Conservation (phyloP, 2,329 filamentous ascomycete species). For the Cladosporium velox region DNA sequence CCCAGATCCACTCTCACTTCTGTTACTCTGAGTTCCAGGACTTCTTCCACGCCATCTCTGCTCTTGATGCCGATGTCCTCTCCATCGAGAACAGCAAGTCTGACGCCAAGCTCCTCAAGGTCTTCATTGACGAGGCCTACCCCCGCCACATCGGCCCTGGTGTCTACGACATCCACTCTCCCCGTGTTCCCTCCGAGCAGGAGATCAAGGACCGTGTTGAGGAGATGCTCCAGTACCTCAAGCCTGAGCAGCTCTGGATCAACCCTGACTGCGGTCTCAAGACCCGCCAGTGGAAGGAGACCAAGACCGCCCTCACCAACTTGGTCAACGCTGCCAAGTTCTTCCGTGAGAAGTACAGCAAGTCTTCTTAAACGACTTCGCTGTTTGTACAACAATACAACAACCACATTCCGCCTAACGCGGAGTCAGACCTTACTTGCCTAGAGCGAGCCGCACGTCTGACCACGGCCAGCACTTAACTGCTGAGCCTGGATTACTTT, state of each 20-base stretch:
- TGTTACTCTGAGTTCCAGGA: constrained; percentile 99
- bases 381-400: constrained; percentile 20
- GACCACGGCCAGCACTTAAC: constrained; percentile 25
- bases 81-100: constrained; percentile 99
- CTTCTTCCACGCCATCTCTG: constrained; percentile 99
- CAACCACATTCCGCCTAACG: constrained; percentile 15
- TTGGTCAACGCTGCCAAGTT: constrained; percentile 98
- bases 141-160: constrained; percentile 97
- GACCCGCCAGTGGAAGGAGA: constrained; percentile 98
- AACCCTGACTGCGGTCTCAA: constrained; percentile 99
- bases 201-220: constrained; percentile 97
- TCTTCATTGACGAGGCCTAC: constrained; percentile 97
- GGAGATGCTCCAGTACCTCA: constrained; percentile 96
- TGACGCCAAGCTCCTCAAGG: constrained; percentile 97
- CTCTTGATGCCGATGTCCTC: constrained; percentile 95
- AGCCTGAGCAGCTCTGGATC: constrained; percentile 98
- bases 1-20: constrained; percentile 99
- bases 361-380: constrained; percentile 24
- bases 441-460: constrained; percentile 12
- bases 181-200: constrained; percentile 92
- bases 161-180: constrained; percentile 99
- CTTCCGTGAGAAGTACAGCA: constrained; percentile 70
- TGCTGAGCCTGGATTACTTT: constrained; percentile 22
- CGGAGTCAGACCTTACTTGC: constrained; percentile 18
- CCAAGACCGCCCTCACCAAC: constrained; percentile 92